Evolutionary conservation across 176 grass and related monocot species (phyloP), one percentile per base, ranked within the genome.

Genomic region (Alopecurus myosuroides): DNA sequence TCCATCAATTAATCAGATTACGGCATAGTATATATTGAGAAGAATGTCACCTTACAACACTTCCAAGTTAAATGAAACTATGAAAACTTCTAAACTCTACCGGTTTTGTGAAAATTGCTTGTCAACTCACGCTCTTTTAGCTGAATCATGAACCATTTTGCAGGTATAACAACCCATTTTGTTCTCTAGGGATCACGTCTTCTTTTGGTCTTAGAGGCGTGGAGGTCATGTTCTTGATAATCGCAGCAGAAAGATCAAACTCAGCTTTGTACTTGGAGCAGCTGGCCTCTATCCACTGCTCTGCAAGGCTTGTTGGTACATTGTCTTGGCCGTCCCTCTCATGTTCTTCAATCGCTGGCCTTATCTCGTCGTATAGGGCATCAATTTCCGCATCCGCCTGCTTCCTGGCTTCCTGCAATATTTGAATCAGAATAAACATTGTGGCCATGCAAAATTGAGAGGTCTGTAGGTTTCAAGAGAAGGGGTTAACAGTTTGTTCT

Each of bases 281-380:
- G 82, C 93, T 94, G 29, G 91, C 89, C 88, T 94, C 88, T 37
- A 98, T 98, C 97, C 97, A 98, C 57, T 92, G 89, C 89, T 94
- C 85, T 1, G 97, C 97, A 48, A 95, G 88, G 84, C 86, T 95
- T 58, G 93, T 98, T 14, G 96, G 83, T 33, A 98, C 96, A 36
- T 81, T 98, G 42, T 98, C 97, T 92, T 98, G 93, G 69, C 42
- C 94, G 72, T 98, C 97, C 82, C 89, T 92, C 82, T 96, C 97
- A 30, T 94, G 97, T 78, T 94, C 97, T 90, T 99, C 93, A 70
- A 99, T 87, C 1, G 89, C 91, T 3, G 97, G 97, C 74, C 91
- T 95, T 88, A 99, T 99, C 86, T 96, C 93, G 11, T 95, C 81
- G 4, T 99, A 96, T 84, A 98, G 78, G 48, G 78, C 78, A 67